Percentiles rank a stretch among this genome's conserved stretches.
These are phyloP conservation scores for Ustilago loliicola DNA, from an alignment of 1,284 basidiomycete genomes.

Conservation along the genomic window DNA sequence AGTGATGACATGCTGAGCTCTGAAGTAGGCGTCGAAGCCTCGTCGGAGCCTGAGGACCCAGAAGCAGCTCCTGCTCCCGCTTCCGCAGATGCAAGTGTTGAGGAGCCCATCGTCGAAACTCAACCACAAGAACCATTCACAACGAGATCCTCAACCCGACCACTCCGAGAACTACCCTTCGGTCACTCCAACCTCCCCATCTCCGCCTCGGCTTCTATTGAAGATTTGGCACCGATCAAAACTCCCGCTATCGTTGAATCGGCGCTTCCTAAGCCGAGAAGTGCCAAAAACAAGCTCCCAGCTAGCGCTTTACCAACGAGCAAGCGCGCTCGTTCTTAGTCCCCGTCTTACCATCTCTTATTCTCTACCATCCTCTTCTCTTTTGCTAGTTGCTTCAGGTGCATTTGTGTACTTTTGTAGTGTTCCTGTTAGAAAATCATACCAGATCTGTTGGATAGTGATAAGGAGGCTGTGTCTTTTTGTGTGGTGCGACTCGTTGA, in stretches of 20 bases:
- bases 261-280: conserved; percentile 20
- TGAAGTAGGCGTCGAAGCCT: conserved; percentile 13
- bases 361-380: background rate
- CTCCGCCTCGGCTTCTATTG: conserved; percentile 18
- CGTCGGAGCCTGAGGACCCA: conserved; percentile 5
- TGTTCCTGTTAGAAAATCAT: conserved; percentile 9
- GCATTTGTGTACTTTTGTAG: conserved; percentile 10
- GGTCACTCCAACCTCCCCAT: conserved; percentile 39
- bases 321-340: conserved; percentile 41
- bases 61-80: background rate
- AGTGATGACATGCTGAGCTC: conserved; percentile 18
- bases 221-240: conserved; percentile 21
- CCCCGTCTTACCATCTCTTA: background rate
- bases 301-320: conserved; percentile 34
- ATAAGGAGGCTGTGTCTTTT: background rate
- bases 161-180: conserved; percentile 36
- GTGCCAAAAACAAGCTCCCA: conserved; percentile 43
- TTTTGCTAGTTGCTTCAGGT: conserved; percentile 2
- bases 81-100: conserved; percentile 9
- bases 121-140: background rate
- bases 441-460: conserved; percentile 3
- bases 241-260: conserved; percentile 6
- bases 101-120: background rate
- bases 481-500: no score
- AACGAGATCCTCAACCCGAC: conserved; percentile 8